These are phyloP conservation scores for Saussurea involucrata DNA, from an alignment of 129 eudicot species.

Conservation along the genomic window DNA sequence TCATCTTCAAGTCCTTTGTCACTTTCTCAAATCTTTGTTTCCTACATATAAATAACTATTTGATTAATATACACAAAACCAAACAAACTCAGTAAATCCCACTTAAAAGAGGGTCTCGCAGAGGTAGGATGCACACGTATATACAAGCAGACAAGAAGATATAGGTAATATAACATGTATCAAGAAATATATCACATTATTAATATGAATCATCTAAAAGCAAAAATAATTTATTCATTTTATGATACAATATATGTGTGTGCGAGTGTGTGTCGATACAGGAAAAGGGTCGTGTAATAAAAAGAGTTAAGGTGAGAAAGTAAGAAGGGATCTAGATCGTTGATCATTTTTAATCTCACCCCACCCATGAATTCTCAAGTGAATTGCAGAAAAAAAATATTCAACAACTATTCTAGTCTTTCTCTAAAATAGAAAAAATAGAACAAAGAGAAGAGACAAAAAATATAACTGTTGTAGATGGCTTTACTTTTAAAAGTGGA, in stretches of 20 bases:
- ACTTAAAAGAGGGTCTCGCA: neutral
- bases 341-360: no score
- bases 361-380: no score
- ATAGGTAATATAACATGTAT: neutral
- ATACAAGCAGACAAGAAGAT: neutral
- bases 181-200: neutral
- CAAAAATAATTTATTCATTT: neutral
- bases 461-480: no score
- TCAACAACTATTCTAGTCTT: no score
- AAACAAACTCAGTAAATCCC: neutral
- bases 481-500: no score
- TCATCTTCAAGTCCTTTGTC: slow-evolving; percentile 53
- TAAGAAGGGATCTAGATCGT: no score
- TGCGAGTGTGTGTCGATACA: neutral
- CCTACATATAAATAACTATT: slow-evolving; percentile 31
- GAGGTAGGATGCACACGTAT: neutral
- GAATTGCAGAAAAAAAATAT: no score
- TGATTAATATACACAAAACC: neutral
- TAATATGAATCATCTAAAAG: neutral
- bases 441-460: no score
- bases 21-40: slow-evolving; percentile 77
- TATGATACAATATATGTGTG: neutral
- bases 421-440: no score
- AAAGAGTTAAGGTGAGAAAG: no score
- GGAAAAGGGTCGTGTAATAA: no score